phyloP scores from a whole-genome alignment of 306 rosid species.

The Sophora flavescens region DNA sequence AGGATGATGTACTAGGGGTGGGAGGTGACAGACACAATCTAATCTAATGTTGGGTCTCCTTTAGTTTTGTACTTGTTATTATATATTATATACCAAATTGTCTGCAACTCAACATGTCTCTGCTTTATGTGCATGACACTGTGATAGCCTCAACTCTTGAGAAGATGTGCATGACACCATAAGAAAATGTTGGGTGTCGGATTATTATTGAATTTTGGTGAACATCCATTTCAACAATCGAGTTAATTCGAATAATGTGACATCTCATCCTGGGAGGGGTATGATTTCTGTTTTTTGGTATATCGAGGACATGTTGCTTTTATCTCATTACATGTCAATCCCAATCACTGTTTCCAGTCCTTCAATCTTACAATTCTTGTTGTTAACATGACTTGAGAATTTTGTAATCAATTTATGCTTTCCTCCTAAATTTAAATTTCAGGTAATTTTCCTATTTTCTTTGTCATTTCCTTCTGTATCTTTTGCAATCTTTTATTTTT shows the following conservation, averaged over 20 bases:
- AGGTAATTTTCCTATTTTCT: constrained; percentile 6
- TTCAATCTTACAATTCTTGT: constrained; percentile 23
- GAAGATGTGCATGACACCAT: neutral
- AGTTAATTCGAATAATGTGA: no score
- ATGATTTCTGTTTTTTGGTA: neutral
- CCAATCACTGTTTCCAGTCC: constrained; percentile 5
- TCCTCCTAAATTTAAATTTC: constrained; percentile 25
- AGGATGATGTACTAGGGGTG: constrained; percentile 14
- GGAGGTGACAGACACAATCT: neutral
- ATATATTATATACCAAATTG: neutral
- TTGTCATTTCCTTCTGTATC: constrained; percentile 2
- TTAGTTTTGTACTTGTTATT: constrained; percentile 23
- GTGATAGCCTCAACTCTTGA: constrained; percentile 1
- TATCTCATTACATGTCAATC: neutral
- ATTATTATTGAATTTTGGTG: constrained; percentile 1
- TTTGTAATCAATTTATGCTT: neutral
- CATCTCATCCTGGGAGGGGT: neutral
- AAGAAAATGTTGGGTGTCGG: neutral
- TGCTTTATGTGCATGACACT: constrained; percentile 3
- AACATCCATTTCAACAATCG: constrained; percentile 11
- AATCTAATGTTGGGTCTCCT: neutral
- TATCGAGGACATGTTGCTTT: neutral
- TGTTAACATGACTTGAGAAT: neutral
- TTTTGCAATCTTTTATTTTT: neutral
- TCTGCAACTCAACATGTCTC: constrained; percentile 7